Conservation (phyloP, 345 rosid genomes). For the Chamaenerion angustifolium region DNA sequence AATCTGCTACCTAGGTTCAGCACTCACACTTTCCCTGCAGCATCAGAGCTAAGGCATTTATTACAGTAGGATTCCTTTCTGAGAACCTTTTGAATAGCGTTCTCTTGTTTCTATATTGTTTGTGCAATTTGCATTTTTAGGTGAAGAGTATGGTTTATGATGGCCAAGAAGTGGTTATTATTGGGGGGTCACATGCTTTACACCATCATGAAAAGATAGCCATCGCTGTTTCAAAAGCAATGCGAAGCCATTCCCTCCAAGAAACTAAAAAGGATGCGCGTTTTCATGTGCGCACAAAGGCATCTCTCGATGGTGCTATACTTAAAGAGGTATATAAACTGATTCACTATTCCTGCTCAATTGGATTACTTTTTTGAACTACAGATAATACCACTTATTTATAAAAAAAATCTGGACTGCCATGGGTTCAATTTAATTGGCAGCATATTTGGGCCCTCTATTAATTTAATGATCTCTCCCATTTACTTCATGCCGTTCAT, state of each 20-base stretch:
- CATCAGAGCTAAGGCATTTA: no score
- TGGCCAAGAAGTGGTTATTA: constrained; percentile 83
- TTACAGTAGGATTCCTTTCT: background rate
- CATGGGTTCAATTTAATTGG: no score
- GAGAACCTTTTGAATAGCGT: background rate
- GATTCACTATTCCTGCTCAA: constrained; percentile 3
- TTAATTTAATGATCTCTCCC: no score
- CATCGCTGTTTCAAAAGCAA: constrained; percentile 93
- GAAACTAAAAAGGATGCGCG: constrained; percentile 92
- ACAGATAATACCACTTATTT: background rate
- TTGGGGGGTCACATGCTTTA: constrained; percentile 79
- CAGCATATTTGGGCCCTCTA: no score
- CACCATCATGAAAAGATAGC: constrained; percentile 96
- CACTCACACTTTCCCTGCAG: no score
- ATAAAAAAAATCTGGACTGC: background rate
- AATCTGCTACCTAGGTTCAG: no score
- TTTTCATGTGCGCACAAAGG: constrained; percentile 90
- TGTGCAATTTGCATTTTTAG: constrained; percentile 15
- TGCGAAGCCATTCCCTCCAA: constrained; percentile 94
- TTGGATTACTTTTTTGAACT: background rate
- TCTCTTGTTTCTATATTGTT: background rate
- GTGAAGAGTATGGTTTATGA: constrained; percentile 87
- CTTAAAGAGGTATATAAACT: constrained; percentile 68
- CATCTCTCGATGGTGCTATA: constrained; percentile 86
- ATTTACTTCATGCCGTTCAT: no score